A percentile compares a stretch with the other conserved stretches of the same genome.
Evolutionary conservation across 2,329 filamentous ascomycete species (phyloP).

Genomic region (Alternaria sp.): DNA sequence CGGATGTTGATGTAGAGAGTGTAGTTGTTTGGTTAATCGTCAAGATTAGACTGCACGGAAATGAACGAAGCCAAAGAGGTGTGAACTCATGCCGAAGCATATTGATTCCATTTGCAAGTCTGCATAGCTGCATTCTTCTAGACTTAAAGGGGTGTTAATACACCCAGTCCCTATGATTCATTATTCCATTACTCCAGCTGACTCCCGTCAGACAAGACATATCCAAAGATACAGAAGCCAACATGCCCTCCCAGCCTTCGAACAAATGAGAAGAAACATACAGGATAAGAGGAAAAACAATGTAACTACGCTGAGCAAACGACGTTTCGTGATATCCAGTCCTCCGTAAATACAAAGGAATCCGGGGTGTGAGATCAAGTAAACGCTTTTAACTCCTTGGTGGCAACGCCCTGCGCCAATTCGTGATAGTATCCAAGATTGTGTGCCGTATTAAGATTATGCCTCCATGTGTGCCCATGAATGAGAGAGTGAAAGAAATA

Average conservation of each 20-base stretch:
- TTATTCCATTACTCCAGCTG: conserved; percentile 1
- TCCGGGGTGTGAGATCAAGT: neutral
- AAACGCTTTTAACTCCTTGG: conserved; percentile 10
- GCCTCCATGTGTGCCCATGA: neutral
- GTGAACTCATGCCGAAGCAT: neutral
- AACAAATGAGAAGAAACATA: neutral
- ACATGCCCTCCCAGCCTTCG: neutral
- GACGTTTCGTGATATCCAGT: conserved; percentile 4
- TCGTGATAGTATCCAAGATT: conserved; percentile 3
- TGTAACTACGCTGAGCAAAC: neutral
- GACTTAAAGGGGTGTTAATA: neutral
- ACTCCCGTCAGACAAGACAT: neutral
- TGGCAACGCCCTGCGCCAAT: conserved; percentile 5
- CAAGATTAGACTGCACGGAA: neutral
- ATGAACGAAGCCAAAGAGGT: neutral
- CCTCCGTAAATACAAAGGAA: neutral
- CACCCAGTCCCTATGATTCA: neutral
- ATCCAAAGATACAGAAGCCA: neutral
- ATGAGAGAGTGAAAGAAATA: neutral
- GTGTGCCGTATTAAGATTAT: conserved; percentile 11
- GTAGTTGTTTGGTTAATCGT: neutral
- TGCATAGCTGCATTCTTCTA: neutral
- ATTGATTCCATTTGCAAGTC: neutral
- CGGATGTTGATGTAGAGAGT: neutral
- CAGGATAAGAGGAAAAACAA: neutral